phyloP scores from a whole-genome alignment of 2,329 filamentous ascomycete species.

The Stagonosporopsis rhizophila region DNA sequence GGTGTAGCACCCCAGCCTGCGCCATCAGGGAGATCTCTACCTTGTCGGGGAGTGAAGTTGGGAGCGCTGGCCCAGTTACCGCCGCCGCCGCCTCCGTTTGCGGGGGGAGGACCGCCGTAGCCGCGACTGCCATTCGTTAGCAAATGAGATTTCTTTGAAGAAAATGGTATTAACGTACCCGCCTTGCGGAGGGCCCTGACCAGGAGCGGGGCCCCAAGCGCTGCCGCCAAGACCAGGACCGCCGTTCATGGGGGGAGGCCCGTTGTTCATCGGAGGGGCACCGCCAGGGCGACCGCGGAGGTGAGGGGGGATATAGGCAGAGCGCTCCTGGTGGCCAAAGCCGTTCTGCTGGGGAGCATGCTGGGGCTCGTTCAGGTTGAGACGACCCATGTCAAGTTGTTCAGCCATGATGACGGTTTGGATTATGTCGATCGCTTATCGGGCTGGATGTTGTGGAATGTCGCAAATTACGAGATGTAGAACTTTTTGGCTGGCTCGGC shows the following conservation, averaged over 20 bases:
- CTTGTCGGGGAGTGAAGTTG: constrained; percentile 61
- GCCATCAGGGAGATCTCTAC: constrained; percentile 41
- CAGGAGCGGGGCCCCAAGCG: constrained; percentile 61
- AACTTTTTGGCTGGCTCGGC: constrained; percentile 38
- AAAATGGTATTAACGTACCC: constrained; percentile 29
- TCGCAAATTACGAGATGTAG: constrained; percentile 28
- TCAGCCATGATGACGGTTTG: constrained; percentile 48
- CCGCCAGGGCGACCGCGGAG: constrained; percentile 62
- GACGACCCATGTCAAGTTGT: constrained; percentile 80
- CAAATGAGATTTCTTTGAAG: neutral
- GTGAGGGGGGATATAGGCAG: constrained; percentile 85
- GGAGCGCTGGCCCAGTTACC: constrained; percentile 64
- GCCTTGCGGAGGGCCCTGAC: constrained; percentile 16
- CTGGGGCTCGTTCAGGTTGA: constrained; percentile 72
- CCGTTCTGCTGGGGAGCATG: constrained; percentile 60
- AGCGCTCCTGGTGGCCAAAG: constrained; percentile 63
- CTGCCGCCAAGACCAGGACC: constrained; percentile 64
- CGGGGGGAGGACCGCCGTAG: constrained; percentile 42
- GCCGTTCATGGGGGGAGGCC: constrained; percentile 60
- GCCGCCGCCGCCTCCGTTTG: constrained; percentile 63
- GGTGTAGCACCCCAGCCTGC: constrained; percentile 51
- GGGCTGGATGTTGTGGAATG: constrained; percentile 11
- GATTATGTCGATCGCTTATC: constrained; percentile 15
- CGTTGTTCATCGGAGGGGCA: constrained; percentile 48
- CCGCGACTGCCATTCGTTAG: constrained; percentile 39